These are phyloP conservation scores for Mychonastes homosphaera DNA, from an alignment of 139 green algal species.

Conservation along the genomic window DNA sequence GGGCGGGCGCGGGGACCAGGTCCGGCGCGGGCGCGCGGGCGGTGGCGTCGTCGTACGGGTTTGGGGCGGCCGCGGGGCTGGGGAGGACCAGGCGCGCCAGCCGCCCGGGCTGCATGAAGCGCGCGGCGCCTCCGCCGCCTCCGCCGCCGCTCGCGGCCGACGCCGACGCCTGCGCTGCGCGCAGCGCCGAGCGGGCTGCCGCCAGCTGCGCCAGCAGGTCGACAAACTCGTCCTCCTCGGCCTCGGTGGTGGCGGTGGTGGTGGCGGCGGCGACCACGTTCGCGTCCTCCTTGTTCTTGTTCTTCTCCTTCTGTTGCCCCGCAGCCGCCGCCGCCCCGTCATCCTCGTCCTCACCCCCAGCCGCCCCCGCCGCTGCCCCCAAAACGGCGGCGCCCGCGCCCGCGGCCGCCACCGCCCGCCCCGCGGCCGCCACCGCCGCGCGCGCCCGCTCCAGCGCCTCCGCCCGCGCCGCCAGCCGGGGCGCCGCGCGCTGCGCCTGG, in stretches of 20 bases:
- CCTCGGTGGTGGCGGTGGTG: background rate
- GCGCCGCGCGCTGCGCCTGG: conserved; percentile 50
- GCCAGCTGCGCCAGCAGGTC: conserved; percentile 36
- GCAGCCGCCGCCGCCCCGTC: background rate
- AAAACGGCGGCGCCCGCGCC: too few species aligned
- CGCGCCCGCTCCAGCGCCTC: conserved; percentile 26
- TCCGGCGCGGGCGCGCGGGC: background rate
- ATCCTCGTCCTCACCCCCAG: conserved; percentile 1
- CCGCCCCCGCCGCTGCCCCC: too few species aligned
- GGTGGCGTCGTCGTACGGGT: too few species aligned
- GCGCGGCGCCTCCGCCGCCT: too few species aligned
- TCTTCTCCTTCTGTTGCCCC: background rate
- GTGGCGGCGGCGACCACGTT: background rate
- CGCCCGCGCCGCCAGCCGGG: conserved; percentile 33
- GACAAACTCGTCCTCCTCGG: conserved; percentile 28
- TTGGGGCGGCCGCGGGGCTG: too few species aligned
- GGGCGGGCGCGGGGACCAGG: background rate
- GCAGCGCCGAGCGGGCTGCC: conserved; percentile 19
- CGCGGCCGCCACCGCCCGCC: conserved; percentile 47
- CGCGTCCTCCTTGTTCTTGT: background rate
- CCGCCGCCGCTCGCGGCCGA: too few species aligned
- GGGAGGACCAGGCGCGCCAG: conserved; percentile 57
- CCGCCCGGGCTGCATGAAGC: conserved; percentile 73
- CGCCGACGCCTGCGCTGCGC: conserved; percentile 17
- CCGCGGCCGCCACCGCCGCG: conserved; percentile 38